Evolutionary conservation across 1,284 basidiomycete genomes (phyloP), one percentile per base, ranked within the genome.

Genomic region (Mycena sp.): DNA sequence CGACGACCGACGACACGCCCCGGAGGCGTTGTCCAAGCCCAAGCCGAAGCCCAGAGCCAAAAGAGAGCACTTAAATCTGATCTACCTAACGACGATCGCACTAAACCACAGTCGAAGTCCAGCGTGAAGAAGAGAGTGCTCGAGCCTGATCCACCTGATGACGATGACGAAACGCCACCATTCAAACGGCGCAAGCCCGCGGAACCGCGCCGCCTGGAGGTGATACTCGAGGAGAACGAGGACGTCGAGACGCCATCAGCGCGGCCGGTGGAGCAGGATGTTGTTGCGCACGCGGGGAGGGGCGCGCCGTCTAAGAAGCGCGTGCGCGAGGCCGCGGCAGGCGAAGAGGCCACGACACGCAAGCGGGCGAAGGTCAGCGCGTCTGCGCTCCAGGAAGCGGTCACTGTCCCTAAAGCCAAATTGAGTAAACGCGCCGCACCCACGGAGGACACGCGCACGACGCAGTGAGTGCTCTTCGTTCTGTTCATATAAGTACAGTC

Each of bases 161-260:
- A 35, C 6, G 53, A 29, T 1, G 56, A 35, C 5, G 44, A 26
- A 23, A 14, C 26, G 21, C 46, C 17, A 19, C 52, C 63, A 19
- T 48, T 29, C 0, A 61, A 55, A 35, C 58, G 46, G 40, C 60
- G 52, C 32, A 53, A 54, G 38, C 30, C 52, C 9, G 41, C 26
- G 49, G 37, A 17, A 32, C 28, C 28, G 30, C 46, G 26, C 14
- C 45, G 25, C 51, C 58, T 63, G 40, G 60, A 51, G 61, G 57
- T 32, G 32, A 63, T 63, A 6, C 14, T 30, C 28, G 64, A 66
- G 43, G 64, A 66, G 41, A 53, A 62, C 38, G 64, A 65, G 29
- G 64, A 58, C 29, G 45, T 26, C 17, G 54, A 52, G 43, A 35
- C 23, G 29, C 25, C 28, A 11, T n/a, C 21, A 7, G 35, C 30